These are phyloP conservation scores for Mycocentrospora acerina DNA, from an alignment of 2,329 filamentous ascomycete genomes.

Conservation along the genomic window DNA sequence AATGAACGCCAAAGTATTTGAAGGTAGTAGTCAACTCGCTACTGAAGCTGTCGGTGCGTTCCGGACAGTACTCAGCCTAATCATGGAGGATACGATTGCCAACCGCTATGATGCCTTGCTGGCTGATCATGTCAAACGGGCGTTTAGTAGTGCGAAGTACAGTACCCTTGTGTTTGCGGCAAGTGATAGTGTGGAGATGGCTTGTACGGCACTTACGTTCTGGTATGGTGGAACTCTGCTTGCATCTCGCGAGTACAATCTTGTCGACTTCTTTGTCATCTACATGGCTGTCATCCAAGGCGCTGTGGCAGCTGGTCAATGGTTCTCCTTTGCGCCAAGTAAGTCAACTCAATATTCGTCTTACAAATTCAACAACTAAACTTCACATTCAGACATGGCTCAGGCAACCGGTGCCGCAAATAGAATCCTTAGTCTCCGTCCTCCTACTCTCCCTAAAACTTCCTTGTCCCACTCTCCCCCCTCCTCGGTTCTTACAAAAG, in stretches of 20 bases:
- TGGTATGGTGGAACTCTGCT: conserved; percentile 52
- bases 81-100: conserved; percentile 67
- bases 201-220: conserved; percentile 62
- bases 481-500: conserved; percentile 14
- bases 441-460: conserved; percentile 3
- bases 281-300: conserved; percentile 55
- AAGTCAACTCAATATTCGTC: conserved; percentile 7
- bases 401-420: conserved; percentile 41
- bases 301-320: conserved; percentile 39
- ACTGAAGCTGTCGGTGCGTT: conserved; percentile 74
- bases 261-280: conserved; percentile 53
- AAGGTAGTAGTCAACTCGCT: conserved; percentile 72
- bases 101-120: conserved; percentile 63
- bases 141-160: conserved; percentile 63
- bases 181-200: conserved; percentile 66
- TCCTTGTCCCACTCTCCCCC: not conserved
- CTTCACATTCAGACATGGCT: conserved; percentile 35
- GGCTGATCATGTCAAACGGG: conserved; percentile 57
- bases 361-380: not conserved
- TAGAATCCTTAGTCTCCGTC: conserved; percentile 39
- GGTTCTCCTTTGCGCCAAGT: conserved; percentile 52
- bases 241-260: conserved; percentile 49
- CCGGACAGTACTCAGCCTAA: conserved; percentile 69
- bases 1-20: conserved; percentile 68
- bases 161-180: conserved; percentile 68